Evolutionary conservation across 495 filamentous ascomycete species (phyloP).

Genomic region (Hyphodiscus hymeniophilus): DNA sequence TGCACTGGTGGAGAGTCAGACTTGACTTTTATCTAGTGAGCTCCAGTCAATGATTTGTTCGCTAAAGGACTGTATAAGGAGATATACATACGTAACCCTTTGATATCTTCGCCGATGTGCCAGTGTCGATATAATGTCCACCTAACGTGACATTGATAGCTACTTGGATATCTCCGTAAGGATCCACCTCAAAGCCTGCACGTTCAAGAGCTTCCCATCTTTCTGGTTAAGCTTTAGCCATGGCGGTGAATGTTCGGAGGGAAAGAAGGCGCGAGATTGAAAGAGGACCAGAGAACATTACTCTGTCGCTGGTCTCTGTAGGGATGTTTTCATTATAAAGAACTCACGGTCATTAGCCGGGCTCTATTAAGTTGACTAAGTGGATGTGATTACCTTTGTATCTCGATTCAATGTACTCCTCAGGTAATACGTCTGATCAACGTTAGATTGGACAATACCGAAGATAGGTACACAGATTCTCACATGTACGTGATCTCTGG

Average conservation of each 20-base stretch:
- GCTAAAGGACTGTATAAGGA: not conserved
- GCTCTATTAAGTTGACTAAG: not conserved
- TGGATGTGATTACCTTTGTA: not conserved
- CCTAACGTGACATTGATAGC: not conserved
- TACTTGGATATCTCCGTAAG: slow-evolving; percentile 1
- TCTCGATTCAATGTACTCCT: not conserved
- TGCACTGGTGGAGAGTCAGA: not conserved
- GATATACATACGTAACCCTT: not conserved
- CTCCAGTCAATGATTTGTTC: too few relatives aligned
- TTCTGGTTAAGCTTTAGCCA: slow-evolving; percentile 16
- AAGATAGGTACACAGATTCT: not conserved
- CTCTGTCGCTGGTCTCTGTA: not conserved
- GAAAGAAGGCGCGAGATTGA: slow-evolving; percentile 11
- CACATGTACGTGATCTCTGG: slow-evolving; percentile 28
- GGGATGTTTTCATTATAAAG: not conserved
- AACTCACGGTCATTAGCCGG: too few relatives aligned
- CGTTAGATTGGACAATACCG: not conserved
- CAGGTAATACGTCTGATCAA: not conserved
- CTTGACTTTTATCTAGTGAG: slow-evolving; percentile 13
- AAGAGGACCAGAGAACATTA: slow-evolving; percentile 19
- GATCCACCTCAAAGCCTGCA: slow-evolving; percentile 9
- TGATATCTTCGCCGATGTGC: slow-evolving; percentile 6
- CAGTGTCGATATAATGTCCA: slow-evolving; percentile 14
- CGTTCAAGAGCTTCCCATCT: slow-evolving; percentile 13
- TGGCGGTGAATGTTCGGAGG: not conserved